Base-by-base conservation (phyloP, 352 stramenopile species). In the Phytophthora lateralis region DNA sequence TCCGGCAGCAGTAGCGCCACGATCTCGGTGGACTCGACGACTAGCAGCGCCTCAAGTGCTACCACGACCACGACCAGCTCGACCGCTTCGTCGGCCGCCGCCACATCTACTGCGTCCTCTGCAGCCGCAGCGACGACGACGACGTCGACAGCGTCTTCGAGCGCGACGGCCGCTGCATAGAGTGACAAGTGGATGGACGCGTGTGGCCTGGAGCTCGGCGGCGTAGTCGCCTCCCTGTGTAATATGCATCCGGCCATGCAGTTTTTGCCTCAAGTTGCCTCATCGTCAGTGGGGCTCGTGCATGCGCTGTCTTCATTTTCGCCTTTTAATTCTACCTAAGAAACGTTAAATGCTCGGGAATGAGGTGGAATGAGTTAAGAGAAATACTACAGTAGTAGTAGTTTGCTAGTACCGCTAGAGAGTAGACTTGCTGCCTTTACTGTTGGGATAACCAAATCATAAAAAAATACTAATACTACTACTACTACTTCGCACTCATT, bases 1-100 rank as follows among this genome's bases (percentile, higher is more conserved):
- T 80, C 71, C 32, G 71, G 60, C 24, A 80, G 71, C 44, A 46
- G 58, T 21, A 66, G 57, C 9, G 69, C 57, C 34, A 73, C 61
- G 0, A 62, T 73, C 45, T 65, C 68, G 8, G 59, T 55, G 4
- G 71, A 67, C 26, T 70, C 73, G 11, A 47, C 42, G 18, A 69
- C 49, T n/a, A 57, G 44, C 3, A 69, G 49, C 15, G 38, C 51
- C n/a, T 53, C 61, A 30, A 62, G 34, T 43, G 53, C 63, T 10
- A 65, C 74, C 2, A 66, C 63, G 41, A 69, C 71, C 0, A 65
- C 71, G 17, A 49, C 52, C 5, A 50, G 66, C 6, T 63, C 69
- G 5, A 57, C 62, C 3, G 44, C 54, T 24, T 44, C 55, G 6
- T 69, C 63, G 9, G 66, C 69, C 12, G 32, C 54, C 10, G 1